Conservation (phyloP, 495 filamentous ascomycete genomes). For the Hypoxylon trugodes region DNA sequence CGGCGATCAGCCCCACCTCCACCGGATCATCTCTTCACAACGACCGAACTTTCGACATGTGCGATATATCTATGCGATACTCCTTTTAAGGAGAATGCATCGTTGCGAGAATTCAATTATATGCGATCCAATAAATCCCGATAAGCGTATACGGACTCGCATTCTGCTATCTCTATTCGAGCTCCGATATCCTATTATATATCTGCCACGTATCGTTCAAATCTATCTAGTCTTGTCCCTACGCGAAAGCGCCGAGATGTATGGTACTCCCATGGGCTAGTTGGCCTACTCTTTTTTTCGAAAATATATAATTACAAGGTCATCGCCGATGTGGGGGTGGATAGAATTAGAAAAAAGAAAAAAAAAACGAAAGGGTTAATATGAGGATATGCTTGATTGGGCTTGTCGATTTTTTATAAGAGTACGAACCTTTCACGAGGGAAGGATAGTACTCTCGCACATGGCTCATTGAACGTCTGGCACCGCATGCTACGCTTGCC, state of each 20-base stretch:
- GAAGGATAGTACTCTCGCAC: background rate
- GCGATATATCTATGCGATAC: background rate
- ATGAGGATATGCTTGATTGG: background rate
- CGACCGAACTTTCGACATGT: conserved; percentile 12
- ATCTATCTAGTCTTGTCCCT: too few relatives aligned
- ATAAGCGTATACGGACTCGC: background rate
- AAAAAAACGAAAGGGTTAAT: background rate
- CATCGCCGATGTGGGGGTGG: too few relatives aligned
- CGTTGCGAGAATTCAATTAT: background rate
- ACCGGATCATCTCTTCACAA: conserved; percentile 22
- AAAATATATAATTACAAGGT: too few relatives aligned
- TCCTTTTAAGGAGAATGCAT: background rate
- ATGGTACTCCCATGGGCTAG: too few relatives aligned
- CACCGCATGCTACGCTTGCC: too few relatives aligned
- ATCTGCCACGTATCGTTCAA: background rate
- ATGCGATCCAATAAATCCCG: conserved; percentile 1
- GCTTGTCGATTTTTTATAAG: background rate
- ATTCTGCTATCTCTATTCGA: background rate
- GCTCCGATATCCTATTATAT: conserved; percentile 1
- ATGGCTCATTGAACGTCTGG: too few relatives aligned
- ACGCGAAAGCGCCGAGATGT: too few relatives aligned
- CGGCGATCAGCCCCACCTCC: conserved; percentile 39
- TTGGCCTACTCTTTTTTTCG: too few relatives aligned
- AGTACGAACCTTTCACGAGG: background rate
- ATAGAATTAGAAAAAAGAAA: too few relatives aligned